Evolutionary conservation across 1,284 basidiomycete species (phyloP).

Genomic region (Pseudozyma flocculosa): DNA sequence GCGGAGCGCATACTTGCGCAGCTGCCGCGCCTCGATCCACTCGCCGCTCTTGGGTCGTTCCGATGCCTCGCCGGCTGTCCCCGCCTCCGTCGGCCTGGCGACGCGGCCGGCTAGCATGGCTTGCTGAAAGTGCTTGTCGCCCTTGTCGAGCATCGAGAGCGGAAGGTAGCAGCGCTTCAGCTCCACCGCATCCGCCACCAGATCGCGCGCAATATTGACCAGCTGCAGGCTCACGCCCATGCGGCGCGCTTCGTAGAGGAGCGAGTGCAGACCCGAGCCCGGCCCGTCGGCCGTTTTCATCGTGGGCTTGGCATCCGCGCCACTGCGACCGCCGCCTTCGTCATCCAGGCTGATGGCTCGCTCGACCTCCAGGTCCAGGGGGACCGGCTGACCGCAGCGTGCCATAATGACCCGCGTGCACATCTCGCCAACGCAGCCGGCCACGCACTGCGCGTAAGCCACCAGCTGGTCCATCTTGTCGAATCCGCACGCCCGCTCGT

Average conservation of each 20-base stretch:
- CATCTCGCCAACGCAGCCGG: constrained; percentile 50
- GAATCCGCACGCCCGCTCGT: constrained; percentile 10
- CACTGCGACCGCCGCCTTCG: background rate
- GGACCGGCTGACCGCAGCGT: constrained; percentile 21
- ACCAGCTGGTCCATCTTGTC: constrained; percentile 30
- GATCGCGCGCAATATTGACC: constrained; percentile 50
- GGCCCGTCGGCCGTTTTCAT: constrained; percentile 2
- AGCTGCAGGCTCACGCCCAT: constrained; percentile 53
- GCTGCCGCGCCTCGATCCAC: constrained; percentile 8
- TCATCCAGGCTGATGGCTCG: constrained; percentile 8
- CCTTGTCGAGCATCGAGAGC: constrained; percentile 15
- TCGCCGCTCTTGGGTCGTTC: no score
- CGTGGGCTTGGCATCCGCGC: background rate
- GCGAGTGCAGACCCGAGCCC: constrained; percentile 9
- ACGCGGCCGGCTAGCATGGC: constrained; percentile 10
- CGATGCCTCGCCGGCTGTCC: no score
- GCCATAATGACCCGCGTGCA: constrained; percentile 45
- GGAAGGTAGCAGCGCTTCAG: constrained; percentile 46
- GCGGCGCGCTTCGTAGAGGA: constrained; percentile 40
- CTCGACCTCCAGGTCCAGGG: constrained; percentile 20
- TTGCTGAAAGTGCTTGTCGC: constrained; percentile 12
- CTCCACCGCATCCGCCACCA: constrained; percentile 37
- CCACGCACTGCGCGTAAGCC: constrained; percentile 50
- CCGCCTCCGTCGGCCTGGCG: constrained; percentile 1
- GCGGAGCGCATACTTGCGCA: constrained; percentile 26